These are phyloP conservation scores for Ploettnerulaceae sp. DNA, from an alignment of 2,329 filamentous ascomycete species.

Conservation along the genomic window DNA sequence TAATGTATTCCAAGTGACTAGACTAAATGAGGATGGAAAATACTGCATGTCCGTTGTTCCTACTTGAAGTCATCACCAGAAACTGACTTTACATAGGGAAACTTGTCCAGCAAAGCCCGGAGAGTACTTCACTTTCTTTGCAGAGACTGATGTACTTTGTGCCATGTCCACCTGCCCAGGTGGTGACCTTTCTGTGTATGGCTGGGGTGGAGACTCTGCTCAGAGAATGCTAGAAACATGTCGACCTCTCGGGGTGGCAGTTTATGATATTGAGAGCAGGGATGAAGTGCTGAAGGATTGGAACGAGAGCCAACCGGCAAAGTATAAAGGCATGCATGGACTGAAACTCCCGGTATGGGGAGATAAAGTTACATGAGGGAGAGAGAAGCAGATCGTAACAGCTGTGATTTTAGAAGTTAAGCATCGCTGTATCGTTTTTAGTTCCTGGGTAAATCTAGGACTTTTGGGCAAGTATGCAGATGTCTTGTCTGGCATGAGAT, in stretches of 20 bases:
- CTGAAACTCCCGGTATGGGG: slow-evolving; percentile 38
- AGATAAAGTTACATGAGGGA: slow-evolving; percentile 2
- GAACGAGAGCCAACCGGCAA: slow-evolving; percentile 54
- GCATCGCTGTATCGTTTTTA: too few relatives aligned
- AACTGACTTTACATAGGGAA: slow-evolving; percentile 30
- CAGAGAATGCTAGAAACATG: slow-evolving; percentile 66
- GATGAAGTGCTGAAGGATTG: slow-evolving; percentile 51
- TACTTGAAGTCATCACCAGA: neutral
- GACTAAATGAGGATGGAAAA: slow-evolving; percentile 63
- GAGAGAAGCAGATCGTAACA: neutral
- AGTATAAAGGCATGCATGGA: slow-evolving; percentile 63
- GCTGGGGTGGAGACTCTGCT: slow-evolving; percentile 64
- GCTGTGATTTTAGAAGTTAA: neutral
- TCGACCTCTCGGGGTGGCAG: slow-evolving; percentile 68
- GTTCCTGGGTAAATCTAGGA: too few relatives aligned
- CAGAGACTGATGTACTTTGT: slow-evolving; percentile 66
- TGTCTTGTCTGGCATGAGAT: too few relatives aligned
- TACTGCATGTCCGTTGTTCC: slow-evolving; percentile 61
- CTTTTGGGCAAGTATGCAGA: too few relatives aligned
- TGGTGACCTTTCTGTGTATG: slow-evolving; percentile 77
- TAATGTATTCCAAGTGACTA: slow-evolving; percentile 83
- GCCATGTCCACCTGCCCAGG: slow-evolving; percentile 69
- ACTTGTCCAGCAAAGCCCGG: slow-evolving; percentile 42
- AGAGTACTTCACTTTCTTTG: slow-evolving; percentile 64
- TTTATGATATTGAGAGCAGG: slow-evolving; percentile 58